Conservation (phyloP, 2,329 filamentous ascomycete species). For the Xylariaceae sp. region DNA sequence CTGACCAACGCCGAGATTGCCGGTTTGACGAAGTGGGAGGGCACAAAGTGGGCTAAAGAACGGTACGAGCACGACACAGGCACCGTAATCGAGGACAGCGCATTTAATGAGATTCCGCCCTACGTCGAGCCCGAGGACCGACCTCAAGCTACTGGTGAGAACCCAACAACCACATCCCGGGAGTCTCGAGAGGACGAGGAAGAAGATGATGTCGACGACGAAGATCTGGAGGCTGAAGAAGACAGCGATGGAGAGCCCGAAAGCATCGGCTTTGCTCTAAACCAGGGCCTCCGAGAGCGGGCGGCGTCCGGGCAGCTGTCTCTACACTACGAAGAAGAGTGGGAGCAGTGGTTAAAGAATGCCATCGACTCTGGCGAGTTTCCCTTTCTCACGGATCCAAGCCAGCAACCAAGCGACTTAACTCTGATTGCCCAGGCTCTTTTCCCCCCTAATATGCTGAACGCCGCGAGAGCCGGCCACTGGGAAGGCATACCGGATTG, state of each 20-base stretch:
- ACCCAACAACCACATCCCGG: constrained; percentile 28
- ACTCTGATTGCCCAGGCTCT: constrained; percentile 34
- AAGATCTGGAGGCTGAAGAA: constrained; percentile 47
- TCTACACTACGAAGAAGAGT: constrained; percentile 62
- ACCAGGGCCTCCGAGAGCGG: constrained; percentile 59
- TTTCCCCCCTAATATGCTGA: constrained; percentile 49
- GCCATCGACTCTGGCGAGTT: constrained; percentile 59
- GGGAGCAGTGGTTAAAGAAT: constrained; percentile 71
- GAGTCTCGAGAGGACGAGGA: constrained; percentile 31
- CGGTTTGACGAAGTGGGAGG: constrained; percentile 73
- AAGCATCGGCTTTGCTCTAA: constrained; percentile 58
- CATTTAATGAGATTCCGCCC: constrained; percentile 60
- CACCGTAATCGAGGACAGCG: constrained; percentile 64
- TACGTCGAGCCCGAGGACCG: constrained; percentile 50
- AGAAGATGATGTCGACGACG: constrained; percentile 34
- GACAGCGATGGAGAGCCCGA: constrained; percentile 50
- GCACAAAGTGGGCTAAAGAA: constrained; percentile 76
- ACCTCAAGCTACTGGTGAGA: constrained; percentile 19
- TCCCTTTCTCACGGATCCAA: constrained; percentile 42
- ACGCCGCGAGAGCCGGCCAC: constrained; percentile 49
- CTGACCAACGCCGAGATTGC: constrained; percentile 67
- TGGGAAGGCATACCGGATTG: constrained; percentile 56
- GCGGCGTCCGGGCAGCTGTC: constrained; percentile 56
- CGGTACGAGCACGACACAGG: constrained; percentile 72
- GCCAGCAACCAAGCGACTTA: constrained; percentile 34